A percentile compares a stretch with the other conserved stretches of the same genome.
Evolutionary conservation across 768 basidiomycete species (phyloP).

Genomic region (Phanerochaete sordida): DNA sequence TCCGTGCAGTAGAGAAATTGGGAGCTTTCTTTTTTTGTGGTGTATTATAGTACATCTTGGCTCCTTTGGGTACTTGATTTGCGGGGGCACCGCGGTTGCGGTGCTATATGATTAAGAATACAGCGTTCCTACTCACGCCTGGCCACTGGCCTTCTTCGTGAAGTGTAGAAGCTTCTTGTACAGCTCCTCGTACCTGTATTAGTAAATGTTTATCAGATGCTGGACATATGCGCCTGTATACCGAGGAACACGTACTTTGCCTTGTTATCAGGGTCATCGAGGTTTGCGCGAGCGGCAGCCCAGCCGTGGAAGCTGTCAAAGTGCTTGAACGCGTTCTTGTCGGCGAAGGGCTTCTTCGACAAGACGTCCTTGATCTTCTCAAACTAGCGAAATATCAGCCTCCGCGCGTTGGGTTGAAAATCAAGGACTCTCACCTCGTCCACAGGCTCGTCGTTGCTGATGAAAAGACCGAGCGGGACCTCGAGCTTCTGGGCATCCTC

Average conservation of each 20-base stretch:
- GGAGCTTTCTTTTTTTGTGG: no score
- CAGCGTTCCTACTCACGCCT: not conserved
- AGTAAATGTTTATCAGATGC: not conserved
- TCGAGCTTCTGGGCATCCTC: slow-evolving; percentile 48
- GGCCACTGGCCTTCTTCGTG: not conserved
- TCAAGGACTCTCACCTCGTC: slow-evolving; percentile 40
- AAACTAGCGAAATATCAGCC: slow-evolving; percentile 29
- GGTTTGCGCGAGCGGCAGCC: slow-evolving; percentile 59
- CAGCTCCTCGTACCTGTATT: not conserved
- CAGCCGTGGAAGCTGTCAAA: slow-evolving; percentile 61
- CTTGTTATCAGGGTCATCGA: slow-evolving; percentile 53
- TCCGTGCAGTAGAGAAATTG: no score
- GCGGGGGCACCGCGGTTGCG: no score
- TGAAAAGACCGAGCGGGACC: slow-evolving; percentile 53
- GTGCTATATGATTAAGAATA: no score
- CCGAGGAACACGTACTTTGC: slow-evolving; percentile 40
- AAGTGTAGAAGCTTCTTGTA: not conserved
- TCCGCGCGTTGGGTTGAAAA: not conserved
- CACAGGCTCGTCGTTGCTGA: slow-evolving; percentile 54
- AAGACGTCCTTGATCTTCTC: slow-evolving; percentile 47
- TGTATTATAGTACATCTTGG: no score
- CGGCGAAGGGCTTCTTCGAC: slow-evolving; percentile 46
- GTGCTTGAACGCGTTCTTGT: slow-evolving; percentile 46
- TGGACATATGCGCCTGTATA: not conserved
- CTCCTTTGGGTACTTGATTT: no score